phyloP scores from a whole-genome alignment of 1,284 basidiomycete genomes.

The Hortiboletus rubellus region DNA sequence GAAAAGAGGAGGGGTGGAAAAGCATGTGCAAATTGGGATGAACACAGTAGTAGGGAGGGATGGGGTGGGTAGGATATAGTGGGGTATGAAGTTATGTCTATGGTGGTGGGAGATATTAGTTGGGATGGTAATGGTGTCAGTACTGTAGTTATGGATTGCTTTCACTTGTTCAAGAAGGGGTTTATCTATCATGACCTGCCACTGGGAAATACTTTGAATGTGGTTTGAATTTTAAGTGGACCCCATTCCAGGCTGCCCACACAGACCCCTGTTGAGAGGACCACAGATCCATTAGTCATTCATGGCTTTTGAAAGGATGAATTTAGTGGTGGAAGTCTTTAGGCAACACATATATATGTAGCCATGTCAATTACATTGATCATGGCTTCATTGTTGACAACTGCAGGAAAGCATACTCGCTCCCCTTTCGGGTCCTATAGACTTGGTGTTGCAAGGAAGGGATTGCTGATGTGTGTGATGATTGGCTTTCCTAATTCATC shows the following conservation, averaged over 20 bases:
- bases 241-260: not conserved
- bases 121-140: not conserved
- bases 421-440: not conserved
- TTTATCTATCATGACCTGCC: not conserved
- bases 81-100: no score
- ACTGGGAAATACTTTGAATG: not conserved
- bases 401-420: not conserved
- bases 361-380: not conserved
- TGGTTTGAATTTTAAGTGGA: not conserved
- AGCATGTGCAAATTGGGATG: no score
- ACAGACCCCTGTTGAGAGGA: not conserved
- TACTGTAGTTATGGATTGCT: not conserved
- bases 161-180: not conserved
- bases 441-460: not conserved
- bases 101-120: not conserved
- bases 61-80: no score
- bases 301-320: not conserved
- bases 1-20: no score
- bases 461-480: not conserved
- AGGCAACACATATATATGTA: not conserved
- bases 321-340: not conserved
- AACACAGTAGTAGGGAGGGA: no score
- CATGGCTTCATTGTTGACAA: not conserved
- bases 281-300: not conserved
- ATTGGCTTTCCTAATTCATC: not conserved